These are phyloP conservation scores for Melanogaster broomeanus DNA, from an alignment of 768 basidiomycete genomes.

Conservation along the genomic window DNA sequence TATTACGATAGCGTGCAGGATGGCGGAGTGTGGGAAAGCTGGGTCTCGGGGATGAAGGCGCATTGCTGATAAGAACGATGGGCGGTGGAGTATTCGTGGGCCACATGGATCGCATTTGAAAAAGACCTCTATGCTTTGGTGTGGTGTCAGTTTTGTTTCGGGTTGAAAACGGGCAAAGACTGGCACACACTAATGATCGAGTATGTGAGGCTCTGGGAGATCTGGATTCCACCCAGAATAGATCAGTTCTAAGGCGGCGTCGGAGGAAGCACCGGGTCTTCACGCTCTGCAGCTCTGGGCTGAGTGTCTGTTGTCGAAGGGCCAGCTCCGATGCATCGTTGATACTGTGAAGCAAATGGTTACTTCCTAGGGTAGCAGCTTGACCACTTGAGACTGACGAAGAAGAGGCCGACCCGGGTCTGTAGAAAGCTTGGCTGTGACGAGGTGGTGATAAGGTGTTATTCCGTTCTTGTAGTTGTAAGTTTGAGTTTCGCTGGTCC, in stretches of 20 bases:
- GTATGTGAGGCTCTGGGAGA: slow-evolving; percentile 69
- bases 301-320: slow-evolving; percentile 48
- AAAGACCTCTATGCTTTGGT: slow-evolving; percentile 75
- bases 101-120: slow-evolving; percentile 89
- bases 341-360: background rate
- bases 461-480: slow-evolving; percentile 57
- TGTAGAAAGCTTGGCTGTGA: slow-evolving; percentile 16
- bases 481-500: slow-evolving; percentile 61
- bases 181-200: slow-evolving; percentile 73
- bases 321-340: slow-evolving; percentile 3
- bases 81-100: slow-evolving; percentile 79
- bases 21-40: slow-evolving; percentile 85
- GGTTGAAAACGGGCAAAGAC: slow-evolving; percentile 8
- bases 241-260: slow-evolving; percentile 65
- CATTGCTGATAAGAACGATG: slow-evolving; percentile 79
- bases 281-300: slow-evolving; percentile 48
- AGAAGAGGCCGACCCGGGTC: slow-evolving; percentile 24
- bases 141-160: slow-evolving; percentile 9
- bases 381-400: slow-evolving; percentile 19
- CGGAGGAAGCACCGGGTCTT: slow-evolving; percentile 42
- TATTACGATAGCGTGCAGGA: slow-evolving; percentile 87
- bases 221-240: slow-evolving; percentile 86
- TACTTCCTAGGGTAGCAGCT: slow-evolving; percentile 6
- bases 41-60: slow-evolving; percentile 78
- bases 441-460: slow-evolving; percentile 28